These are phyloP conservation scores for Mycena indigotica DNA, from an alignment of 768 basidiomycete genomes.

Conservation along the genomic window DNA sequence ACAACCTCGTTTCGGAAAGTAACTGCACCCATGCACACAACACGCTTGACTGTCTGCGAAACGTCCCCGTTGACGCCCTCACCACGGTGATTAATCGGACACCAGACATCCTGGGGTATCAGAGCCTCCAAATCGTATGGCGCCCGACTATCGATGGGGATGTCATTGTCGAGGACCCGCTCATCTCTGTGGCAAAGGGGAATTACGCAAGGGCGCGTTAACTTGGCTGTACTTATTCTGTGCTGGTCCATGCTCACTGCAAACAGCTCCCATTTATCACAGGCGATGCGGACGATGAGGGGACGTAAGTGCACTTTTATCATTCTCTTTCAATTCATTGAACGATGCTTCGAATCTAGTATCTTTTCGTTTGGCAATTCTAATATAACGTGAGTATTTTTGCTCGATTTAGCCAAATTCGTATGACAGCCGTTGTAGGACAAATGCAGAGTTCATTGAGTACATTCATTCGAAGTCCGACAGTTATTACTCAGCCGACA, in stretches of 20 bases:
- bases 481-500: neutral
- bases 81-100: constrained; percentile 34
- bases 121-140: constrained; percentile 36
- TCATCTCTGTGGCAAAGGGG: constrained; percentile 34
- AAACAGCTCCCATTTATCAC: constrained; percentile 28
- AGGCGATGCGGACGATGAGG: constrained; percentile 45
- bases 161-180: constrained; percentile 37
- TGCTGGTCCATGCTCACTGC: no score
- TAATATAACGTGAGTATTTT: constrained; percentile 28
- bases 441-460: constrained; percentile 9
- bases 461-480: constrained; percentile 8
- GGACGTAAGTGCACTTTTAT: constrained; percentile 32
- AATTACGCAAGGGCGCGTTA: constrained; percentile 29
- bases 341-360: no score
- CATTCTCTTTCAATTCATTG: neutral
- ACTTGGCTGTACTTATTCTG: no score
- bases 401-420: neutral
- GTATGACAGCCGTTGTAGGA: constrained; percentile 22
- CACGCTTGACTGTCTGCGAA: constrained; percentile 36
- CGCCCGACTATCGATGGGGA: constrained; percentile 41
- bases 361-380: constrained; percentile 22
- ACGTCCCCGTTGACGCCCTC: constrained; percentile 32
- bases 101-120: constrained; percentile 34
- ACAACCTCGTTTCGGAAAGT: constrained; percentile 7
- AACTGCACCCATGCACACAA: constrained; percentile 29